Conservation (phyloP, 805 yeast species). For the Kodamaea laetipori region DNA sequence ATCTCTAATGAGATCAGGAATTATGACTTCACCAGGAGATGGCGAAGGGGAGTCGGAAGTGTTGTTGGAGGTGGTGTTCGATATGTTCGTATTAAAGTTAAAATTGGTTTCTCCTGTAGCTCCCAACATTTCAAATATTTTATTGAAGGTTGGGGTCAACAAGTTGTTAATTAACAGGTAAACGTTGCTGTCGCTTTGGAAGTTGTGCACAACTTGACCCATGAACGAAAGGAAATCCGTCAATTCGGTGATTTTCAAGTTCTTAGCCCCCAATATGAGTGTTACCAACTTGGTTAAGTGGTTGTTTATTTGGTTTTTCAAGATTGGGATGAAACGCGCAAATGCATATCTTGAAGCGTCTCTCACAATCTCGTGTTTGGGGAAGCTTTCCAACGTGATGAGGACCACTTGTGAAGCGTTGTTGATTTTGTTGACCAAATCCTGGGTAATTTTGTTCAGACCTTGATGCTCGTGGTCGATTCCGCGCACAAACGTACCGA, state of each 20-base stretch:
- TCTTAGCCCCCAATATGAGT: conserved; percentile 52
- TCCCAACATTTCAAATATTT: conserved; percentile 53
- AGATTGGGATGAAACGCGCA: conserved; percentile 79
- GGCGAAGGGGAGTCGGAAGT: conserved; percentile 15
- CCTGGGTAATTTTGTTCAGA: conserved; percentile 15
- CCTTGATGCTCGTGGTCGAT: conserved; percentile 48
- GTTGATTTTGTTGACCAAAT: conserved; percentile 48
- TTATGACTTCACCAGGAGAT: conserved; percentile 31
- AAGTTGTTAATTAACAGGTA: conserved; percentile 74
- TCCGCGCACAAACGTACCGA: conserved; percentile 89
- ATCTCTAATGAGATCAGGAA: conserved; percentile 67
- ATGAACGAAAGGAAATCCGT: conserved; percentile 81
- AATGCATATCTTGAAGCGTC: conserved; percentile 86
- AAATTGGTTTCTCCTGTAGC: background rate
- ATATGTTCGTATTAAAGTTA: background rate
- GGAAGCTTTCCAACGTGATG: conserved; percentile 77
- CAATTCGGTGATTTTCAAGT: conserved; percentile 64
- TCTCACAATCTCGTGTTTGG: conserved; percentile 66
- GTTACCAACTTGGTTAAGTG: conserved; percentile 72
- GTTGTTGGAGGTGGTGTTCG: conserved; percentile 21
- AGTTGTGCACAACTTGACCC: conserved; percentile 84
- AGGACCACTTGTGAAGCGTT: conserved; percentile 80
- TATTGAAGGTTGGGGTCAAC: conserved; percentile 70
- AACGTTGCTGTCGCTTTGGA: conserved; percentile 63
- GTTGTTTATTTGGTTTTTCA: conserved; percentile 48